A percentile compares a stretch with the other conserved stretches of the same genome.
Conservation (phyloP, 352 stramenopile genomes). For the Elongisporangium senticosum region DNA sequence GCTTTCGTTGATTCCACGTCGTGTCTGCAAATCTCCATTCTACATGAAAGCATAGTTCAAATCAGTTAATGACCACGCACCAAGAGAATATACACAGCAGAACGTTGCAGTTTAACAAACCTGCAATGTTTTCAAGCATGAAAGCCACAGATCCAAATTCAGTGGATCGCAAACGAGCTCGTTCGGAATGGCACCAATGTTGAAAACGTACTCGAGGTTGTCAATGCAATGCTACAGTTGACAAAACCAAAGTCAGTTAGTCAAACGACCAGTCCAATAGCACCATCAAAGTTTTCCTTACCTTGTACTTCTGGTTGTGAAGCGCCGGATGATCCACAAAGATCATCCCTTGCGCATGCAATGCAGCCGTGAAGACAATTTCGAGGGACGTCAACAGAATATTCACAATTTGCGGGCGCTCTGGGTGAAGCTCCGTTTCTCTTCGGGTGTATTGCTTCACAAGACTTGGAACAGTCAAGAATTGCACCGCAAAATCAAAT, state of each 20-base stretch:
- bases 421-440: constrained; percentile 40
- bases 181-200: constrained; percentile 65
- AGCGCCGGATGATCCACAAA: constrained; percentile 56
- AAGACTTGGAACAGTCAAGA: constrained; percentile 77
- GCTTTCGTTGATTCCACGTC: constrained; percentile 60
- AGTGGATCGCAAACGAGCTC: constrained; percentile 69
- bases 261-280: not conserved
- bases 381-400: constrained; percentile 60
- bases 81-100: not conserved
- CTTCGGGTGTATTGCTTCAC: constrained; percentile 68
- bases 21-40: constrained; percentile 69
- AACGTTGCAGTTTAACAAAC: constrained; percentile 12
- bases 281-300: constrained; percentile 10
- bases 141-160: constrained; percentile 71
- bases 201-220: constrained; percentile 85
- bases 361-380: constrained; percentile 50
- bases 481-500: constrained; percentile 86
- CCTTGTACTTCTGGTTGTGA: constrained; percentile 86
- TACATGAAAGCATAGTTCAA: constrained; percentile 20
- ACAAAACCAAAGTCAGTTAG: constrained; percentile 3
- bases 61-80: constrained; percentile 3
- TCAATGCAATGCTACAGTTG: constrained; percentile 72
- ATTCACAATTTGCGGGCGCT: constrained; percentile 52
- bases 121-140: constrained; percentile 62
- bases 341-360: constrained; percentile 32